Evolutionary conservation across 139 green algal genomes (phyloP).

Genomic region (Tetraselmis striata): DNA sequence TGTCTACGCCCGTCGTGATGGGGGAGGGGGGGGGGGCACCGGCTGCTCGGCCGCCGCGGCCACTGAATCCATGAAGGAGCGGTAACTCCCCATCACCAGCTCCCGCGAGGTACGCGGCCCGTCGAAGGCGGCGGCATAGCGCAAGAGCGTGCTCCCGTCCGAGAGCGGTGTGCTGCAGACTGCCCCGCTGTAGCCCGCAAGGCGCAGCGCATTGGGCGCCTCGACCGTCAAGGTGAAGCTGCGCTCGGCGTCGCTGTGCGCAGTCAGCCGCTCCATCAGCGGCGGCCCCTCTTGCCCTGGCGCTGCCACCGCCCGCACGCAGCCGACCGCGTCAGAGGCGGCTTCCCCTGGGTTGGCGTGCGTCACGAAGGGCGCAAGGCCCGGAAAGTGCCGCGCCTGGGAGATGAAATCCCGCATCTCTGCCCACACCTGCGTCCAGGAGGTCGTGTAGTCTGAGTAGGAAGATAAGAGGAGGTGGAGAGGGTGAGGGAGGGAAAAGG

Average conservation of each 20-base stretch:
- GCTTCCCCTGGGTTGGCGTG: not conserved
- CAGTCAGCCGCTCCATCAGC: not conserved
- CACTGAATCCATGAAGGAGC: not conserved
- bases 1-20: too few species aligned
- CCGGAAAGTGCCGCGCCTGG: not conserved
- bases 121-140: not conserved
- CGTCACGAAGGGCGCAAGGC: not conserved
- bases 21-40: too few species aligned
- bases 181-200: not conserved
- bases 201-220: not conserved
- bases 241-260: not conserved
- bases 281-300: too few species aligned
- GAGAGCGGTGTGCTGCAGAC: not conserved
- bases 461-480: too few species aligned
- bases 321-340: not conserved
- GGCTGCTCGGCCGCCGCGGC: not conserved
- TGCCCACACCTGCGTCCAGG: not conserved
- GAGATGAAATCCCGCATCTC: not conserved
- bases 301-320: not conserved
- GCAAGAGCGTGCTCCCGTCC: not conserved
- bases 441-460: too few species aligned
- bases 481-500: too few species aligned
- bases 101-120: not conserved
- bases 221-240: not conserved
- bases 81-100: not conserved